Conservation (phyloP, 2,329 filamentous ascomycete species). For the Emydomyces testavorans region DNA sequence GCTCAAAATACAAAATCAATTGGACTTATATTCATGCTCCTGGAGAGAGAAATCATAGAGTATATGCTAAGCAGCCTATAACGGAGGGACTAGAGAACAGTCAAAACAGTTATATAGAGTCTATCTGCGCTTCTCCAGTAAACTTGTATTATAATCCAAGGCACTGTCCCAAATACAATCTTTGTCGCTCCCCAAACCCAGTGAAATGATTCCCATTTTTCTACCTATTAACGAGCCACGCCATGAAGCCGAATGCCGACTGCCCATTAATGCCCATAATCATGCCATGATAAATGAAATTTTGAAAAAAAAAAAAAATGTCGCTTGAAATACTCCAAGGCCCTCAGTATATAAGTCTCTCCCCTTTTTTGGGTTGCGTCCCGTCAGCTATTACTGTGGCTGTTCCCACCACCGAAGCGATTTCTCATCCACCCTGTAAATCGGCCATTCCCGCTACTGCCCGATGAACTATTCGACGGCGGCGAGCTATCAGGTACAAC, state of each 20-base stretch:
- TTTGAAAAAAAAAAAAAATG: not conserved
- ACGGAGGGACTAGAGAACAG: no score
- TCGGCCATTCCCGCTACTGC: constrained; percentile 2
- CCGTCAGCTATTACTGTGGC: not conserved
- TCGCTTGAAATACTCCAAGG: not conserved
- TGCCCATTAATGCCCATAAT: not conserved
- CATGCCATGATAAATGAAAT: not conserved
- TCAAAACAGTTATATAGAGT: no score
- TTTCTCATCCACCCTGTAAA: constrained; percentile 15
- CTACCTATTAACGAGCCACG: not conserved
- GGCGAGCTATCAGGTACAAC: not conserved
- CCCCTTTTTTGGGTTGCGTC: not conserved
- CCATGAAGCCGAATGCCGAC: not conserved
- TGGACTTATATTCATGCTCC: no score
- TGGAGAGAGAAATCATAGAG: no score
- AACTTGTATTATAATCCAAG: no score
- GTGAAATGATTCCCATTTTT: not conserved
- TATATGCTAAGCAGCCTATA: no score
- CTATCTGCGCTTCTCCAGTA: no score
- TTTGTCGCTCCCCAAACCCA: no score
- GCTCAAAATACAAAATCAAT: no score
- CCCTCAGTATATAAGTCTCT: not conserved
- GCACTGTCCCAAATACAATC: no score
- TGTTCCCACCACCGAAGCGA: constrained; percentile 15
- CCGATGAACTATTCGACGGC: not conserved